These are phyloP conservation scores for Novymonas esmeraldas DNA, from an alignment of 208 protist species.

Conservation along the genomic window DNA sequence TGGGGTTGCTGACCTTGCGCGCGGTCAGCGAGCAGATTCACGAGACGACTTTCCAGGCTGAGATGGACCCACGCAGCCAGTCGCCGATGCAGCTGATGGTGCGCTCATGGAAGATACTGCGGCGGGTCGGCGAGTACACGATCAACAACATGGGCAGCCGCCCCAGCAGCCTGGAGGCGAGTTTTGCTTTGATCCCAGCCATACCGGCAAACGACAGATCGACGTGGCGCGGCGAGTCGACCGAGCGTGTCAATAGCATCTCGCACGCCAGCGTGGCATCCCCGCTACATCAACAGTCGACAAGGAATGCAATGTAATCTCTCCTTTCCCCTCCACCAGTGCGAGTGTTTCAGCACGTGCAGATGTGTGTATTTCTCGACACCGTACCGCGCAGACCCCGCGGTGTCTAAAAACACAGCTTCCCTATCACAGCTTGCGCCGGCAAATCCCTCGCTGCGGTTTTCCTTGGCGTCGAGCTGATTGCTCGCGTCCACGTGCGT, in stretches of 20 bases:
- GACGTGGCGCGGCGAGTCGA: slow-evolving; percentile 1
- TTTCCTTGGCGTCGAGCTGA: too few species aligned
- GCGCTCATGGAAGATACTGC: slow-evolving; percentile 54
- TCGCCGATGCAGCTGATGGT: slow-evolving; percentile 58
- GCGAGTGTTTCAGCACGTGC: neutral
- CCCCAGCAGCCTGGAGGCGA: slow-evolving; percentile 19
- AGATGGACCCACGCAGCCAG: slow-evolving; percentile 54
- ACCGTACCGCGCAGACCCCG: too few species aligned
- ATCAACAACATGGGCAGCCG: slow-evolving; percentile 26
- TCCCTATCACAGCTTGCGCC: too few species aligned
- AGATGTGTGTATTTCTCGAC: neutral
- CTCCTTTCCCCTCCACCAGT: neutral
- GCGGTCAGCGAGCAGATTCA: slow-evolving; percentile 62
- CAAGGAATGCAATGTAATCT: neutral
- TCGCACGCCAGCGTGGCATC: neutral
- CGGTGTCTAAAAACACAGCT: too few species aligned
- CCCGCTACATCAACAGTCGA: neutral
- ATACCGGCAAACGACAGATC: slow-evolving; percentile 11
- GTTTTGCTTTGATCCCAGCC: slow-evolving; percentile 22
- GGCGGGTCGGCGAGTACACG: slow-evolving; percentile 36
- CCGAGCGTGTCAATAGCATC: slow-evolving; percentile 15
- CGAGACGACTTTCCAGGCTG: slow-evolving; percentile 60
- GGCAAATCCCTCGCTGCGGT: too few species aligned
- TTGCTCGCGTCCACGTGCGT: too few species aligned
- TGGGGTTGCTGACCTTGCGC: slow-evolving; percentile 60